Percentiles rank a stretch among this genome's conserved stretches.
phyloP scores from a whole-genome alignment of 2,329 filamentous ascomycete genomes.

The Colletotrichum paranaense region DNA sequence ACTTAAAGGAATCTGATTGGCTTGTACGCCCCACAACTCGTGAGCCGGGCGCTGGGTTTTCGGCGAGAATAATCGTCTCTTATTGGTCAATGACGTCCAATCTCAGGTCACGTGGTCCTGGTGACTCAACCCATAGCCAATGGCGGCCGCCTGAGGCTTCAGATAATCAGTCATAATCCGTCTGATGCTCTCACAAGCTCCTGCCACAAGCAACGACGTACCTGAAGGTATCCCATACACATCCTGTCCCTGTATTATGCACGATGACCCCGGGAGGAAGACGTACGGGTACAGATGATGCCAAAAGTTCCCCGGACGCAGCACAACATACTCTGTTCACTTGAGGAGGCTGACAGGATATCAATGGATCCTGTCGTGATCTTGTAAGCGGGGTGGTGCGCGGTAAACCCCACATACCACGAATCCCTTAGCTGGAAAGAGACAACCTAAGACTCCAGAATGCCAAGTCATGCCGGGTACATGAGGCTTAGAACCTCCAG shows the following conservation, averaged over 20 bases:
- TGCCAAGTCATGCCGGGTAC: background rate
- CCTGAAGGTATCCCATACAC: background rate
- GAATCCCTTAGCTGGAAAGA: background rate
- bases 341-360: background rate
- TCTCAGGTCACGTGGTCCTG: conserved; percentile 33
- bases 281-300: background rate
- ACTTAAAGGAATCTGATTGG: conserved; percentile 42
- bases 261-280: background rate
- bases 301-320: background rate
- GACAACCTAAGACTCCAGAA: background rate
- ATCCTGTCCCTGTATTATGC: background rate
- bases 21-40: conserved; percentile 36
- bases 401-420: background rate
- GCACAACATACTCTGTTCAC: background rate
- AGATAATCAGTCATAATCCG: background rate
- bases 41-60: conserved; percentile 44
- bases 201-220: background rate
- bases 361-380: background rate
- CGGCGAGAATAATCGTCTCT: conserved; percentile 45
- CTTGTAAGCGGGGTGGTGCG: background rate
- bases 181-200: background rate
- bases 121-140: conserved; percentile 38
- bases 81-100: conserved; percentile 46
- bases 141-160: conserved; percentile 2
- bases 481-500: background rate